Percentiles rank a stretch among this genome's conserved stretches.
Evolutionary conservation across 2,329 filamentous ascomycete genomes (phyloP).

Genomic region (Colletotrichum spinosum): DNA sequence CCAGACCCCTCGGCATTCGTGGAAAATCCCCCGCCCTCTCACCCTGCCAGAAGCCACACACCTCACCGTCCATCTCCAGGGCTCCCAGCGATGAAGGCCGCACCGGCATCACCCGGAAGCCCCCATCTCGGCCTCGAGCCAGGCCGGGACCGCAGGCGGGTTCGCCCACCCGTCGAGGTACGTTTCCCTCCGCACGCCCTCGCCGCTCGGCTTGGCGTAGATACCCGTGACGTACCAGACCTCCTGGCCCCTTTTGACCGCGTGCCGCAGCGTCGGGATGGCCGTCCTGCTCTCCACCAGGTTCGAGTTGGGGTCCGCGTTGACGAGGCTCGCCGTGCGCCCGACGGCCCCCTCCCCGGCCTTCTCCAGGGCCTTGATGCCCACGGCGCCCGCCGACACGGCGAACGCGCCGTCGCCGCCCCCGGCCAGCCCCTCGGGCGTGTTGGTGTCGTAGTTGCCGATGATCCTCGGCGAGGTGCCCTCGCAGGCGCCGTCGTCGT

Average conservation of each 20-base stretch:
- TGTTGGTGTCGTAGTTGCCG: slow-evolving; percentile 69
- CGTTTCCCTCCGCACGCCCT: slow-evolving; percentile 60
- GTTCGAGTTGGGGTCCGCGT: slow-evolving; percentile 85
- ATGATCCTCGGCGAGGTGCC: slow-evolving; percentile 67
- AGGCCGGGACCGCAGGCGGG: slow-evolving; percentile 68
- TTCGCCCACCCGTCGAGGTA: slow-evolving; percentile 73
- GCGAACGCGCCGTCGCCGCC: slow-evolving; percentile 66
- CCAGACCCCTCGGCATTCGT: slow-evolving; percentile 16
- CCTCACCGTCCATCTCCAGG: background rate
- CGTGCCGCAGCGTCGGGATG: slow-evolving; percentile 76
- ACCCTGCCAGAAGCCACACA: background rate
- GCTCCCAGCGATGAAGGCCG: background rate
- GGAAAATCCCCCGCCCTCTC: slow-evolving; percentile 11
- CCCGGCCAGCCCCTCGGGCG: slow-evolving; percentile 63
- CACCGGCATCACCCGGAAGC: slow-evolving; percentile 31
- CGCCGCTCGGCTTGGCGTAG: slow-evolving; percentile 73
- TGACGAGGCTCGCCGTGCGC: slow-evolving; percentile 73
- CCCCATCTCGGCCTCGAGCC: slow-evolving; percentile 67
- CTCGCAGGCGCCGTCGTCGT: slow-evolving; percentile 54
- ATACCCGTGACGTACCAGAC: slow-evolving; percentile 78
- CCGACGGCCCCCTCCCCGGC: slow-evolving; percentile 57
- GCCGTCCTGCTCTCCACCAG: slow-evolving; percentile 78
- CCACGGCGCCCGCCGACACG: slow-evolving; percentile 66
- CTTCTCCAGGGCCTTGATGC: slow-evolving; percentile 67
- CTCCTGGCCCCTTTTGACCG: slow-evolving; percentile 66